phyloP scores from a whole-genome alignment of 805 yeast genomes.

The Isabelozyma heimii region DNA sequence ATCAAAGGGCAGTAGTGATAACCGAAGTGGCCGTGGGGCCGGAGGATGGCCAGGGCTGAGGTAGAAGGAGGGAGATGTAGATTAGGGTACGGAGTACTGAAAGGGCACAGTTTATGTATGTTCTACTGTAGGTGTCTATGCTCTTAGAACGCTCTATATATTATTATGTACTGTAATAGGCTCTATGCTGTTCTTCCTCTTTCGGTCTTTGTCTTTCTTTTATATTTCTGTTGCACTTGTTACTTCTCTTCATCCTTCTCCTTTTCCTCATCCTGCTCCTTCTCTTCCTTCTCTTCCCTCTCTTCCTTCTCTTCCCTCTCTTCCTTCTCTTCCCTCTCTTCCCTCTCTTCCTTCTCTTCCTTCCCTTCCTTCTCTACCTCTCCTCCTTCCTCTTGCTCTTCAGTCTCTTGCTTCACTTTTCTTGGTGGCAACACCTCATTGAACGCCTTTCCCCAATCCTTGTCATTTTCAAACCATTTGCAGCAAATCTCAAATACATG shows the following conservation, averaged over 20 bases:
- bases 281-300: background rate
- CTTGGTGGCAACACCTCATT: conserved; percentile 84
- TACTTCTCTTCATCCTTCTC: background rate
- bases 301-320: conserved; percentile 1
- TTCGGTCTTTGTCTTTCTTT: no score
- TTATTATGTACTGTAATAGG: no score
- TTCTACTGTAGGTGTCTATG: no score
- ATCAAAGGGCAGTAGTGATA: no score
- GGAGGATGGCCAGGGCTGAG: no score
- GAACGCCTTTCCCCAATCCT: conserved; percentile 84
- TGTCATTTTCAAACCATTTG: conserved; percentile 65
- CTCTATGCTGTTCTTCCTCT: no score
- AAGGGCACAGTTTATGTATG: no score
- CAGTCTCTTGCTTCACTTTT: conserved; percentile 32
- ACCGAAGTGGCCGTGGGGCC: no score
- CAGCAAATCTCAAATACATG: conserved; percentile 90
- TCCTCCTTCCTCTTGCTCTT: background rate
- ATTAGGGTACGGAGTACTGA: no score
- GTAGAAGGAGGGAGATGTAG: no score
- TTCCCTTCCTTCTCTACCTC: background rate
- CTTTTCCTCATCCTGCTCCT: background rate
- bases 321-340: background rate
- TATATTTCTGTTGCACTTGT: no score
- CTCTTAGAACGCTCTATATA: no score
- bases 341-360: background rate